phyloP scores from a whole-genome alignment of 495 filamentous ascomycete species.

The Penicillium dipodomyicola region DNA sequence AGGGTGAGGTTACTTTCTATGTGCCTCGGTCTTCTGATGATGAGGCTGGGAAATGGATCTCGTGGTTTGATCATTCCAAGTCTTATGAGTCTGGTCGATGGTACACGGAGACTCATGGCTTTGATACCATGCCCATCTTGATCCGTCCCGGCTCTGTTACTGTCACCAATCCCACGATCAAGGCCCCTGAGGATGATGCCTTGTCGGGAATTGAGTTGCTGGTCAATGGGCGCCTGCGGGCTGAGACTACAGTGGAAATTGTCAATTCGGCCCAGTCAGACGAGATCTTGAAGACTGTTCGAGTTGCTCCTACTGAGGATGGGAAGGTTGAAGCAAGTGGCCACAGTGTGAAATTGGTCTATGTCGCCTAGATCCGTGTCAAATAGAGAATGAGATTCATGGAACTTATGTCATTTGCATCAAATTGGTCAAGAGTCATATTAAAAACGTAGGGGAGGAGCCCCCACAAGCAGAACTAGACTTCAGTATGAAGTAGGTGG shows the following conservation, averaged over 20 bases:
- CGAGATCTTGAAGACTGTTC: constrained; percentile 31
- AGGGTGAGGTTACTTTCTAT: constrained; percentile 60
- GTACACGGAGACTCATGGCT: constrained; percentile 46
- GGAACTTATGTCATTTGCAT: constrained; percentile 18
- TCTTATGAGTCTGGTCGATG: constrained; percentile 39
- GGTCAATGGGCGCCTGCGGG: constrained; percentile 34
- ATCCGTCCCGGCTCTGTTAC: constrained; percentile 41
- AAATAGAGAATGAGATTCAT: constrained; percentile 12
- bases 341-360: constrained; percentile 17
- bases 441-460: background rate
- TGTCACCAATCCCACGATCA: constrained; percentile 33
- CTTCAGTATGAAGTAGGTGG: constrained; percentile 26
- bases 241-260: constrained; percentile 31
- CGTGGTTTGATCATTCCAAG: constrained; percentile 45
- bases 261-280: constrained; percentile 37
- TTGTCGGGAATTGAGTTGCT: constrained; percentile 39
- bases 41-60: constrained; percentile 52
- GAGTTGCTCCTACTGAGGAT: constrained; percentile 16
- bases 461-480: constrained; percentile 9
- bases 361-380: constrained; percentile 4
- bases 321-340: constrained; percentile 19
- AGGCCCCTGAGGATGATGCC: constrained; percentile 36
- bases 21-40: constrained; percentile 43
- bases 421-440: constrained; percentile 11
- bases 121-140: constrained; percentile 42